Conservation (phyloP, 495 filamentous ascomycete species). For the Cercophora scortea region DNA sequence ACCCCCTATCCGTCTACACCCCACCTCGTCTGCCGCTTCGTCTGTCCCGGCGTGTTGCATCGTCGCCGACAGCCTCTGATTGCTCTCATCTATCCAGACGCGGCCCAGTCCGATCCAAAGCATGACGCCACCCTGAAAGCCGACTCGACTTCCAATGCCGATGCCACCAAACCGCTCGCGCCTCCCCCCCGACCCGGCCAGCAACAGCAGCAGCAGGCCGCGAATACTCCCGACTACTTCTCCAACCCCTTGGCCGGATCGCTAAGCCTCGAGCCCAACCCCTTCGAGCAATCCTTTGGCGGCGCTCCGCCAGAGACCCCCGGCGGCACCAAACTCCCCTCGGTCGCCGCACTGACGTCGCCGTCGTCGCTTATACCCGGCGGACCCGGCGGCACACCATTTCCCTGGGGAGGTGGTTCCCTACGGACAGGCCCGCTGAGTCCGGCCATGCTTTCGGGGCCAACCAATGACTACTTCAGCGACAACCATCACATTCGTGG, state of each 20-base stretch:
- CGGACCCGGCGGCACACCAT: constrained; percentile 52
- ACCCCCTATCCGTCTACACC: too few species aligned
- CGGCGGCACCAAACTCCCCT: constrained; percentile 81
- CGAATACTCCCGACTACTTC: constrained; percentile 72
- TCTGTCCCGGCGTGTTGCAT: not conserved
- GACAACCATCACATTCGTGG: constrained; percentile 78
- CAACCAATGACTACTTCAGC: constrained; percentile 59
- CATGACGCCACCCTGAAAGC: constrained; percentile 26
- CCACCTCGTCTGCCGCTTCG: too few species aligned
- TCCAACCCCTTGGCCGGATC: constrained; percentile 47
- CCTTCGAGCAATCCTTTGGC: constrained; percentile 90
- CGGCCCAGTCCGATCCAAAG: constrained; percentile 26
- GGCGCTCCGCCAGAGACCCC: constrained; percentile 66
- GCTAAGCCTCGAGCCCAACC: constrained; percentile 80
- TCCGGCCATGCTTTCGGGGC: constrained; percentile 94
- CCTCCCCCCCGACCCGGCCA: constrained; percentile 71
- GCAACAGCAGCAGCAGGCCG: constrained; percentile 29
- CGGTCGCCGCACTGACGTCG: constrained; percentile 85
- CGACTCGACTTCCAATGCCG: constrained; percentile 29
- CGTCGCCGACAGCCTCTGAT: constrained; percentile 16
- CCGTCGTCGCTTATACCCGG: constrained; percentile 74
- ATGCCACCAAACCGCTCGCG: constrained; percentile 54
- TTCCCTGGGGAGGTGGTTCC: constrained; percentile 75
- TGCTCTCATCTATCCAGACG: constrained; percentile 7
- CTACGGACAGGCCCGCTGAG: constrained; percentile 88